Evolutionary conservation across 257 asterid species (phyloP), one percentile per base, ranked within the genome.

Genomic region (Solanum sparsipilum): DNA sequence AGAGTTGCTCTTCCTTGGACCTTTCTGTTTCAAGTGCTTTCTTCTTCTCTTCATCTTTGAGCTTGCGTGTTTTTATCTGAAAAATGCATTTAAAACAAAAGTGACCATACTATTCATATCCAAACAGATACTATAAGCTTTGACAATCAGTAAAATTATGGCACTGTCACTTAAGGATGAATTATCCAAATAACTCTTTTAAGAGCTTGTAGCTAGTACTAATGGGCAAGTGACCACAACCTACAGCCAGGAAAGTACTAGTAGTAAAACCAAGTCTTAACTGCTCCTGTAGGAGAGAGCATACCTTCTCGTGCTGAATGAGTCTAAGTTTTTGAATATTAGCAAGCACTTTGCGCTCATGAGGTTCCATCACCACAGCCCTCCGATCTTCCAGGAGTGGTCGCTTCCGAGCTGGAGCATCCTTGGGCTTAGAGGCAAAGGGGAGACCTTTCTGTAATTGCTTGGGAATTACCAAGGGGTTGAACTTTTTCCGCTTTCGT

Each of bases 291-390:
- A 3, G 27, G 84, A 72, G 58, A 63, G 38, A 21, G 36, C 81
- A 27, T 92, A 96, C 98, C 99, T 96, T 95, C 81, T 91, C 96
- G 23, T 88, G 86, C 89, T 85, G 89, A 70, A 97, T 93, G 68
- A 93, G 96, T 87, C 90, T 94, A 86, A 92, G 95, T 65, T 94
- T 94, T 85, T 96, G 98, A 88, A 96, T 94, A 84, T 94, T 94
- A 18, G 92, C 89, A 48, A 91, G 96, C 91, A 94, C 93, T 90
- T 90, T 94, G 16, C 92, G 93, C 87, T 96, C 98, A 68, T 82
- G 90, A 90, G 98, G 95, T 87, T 96, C 99, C 98, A 93, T 91
- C 67, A 97, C 95, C 83, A 96, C 98, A 73, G 98, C 99, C 92
- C 96, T 91, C 89, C 90, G 89, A 32, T 36, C 92, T 63, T 95